Conservation (phyloP, 441 rosid genomes). For the Mallotus repandus region DNA sequence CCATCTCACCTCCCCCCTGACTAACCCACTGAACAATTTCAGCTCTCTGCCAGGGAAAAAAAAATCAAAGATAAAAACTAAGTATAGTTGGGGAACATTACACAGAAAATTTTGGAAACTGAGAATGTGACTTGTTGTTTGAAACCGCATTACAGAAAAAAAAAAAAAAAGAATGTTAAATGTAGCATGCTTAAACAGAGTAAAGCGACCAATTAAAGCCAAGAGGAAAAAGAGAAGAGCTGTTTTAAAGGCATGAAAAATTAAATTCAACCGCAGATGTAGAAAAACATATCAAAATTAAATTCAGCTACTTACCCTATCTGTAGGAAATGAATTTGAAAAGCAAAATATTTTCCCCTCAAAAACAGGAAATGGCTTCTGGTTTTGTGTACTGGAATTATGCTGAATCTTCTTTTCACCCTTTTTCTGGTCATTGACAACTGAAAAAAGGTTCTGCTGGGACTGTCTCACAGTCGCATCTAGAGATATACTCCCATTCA, state of each 20-base stretch:
- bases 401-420: conserved; percentile 37
- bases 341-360: conserved; percentile 74
- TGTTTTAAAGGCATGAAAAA: neutral
- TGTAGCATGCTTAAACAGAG: neutral
- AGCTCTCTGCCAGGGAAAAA: conserved; percentile 56
- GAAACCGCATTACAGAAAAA: neutral
- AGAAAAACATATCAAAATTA: conserved; percentile 1
- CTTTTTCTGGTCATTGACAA: conserved; percentile 35
- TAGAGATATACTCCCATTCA: conserved; percentile 30
- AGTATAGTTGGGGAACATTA: neutral
- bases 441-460: conserved; percentile 33
- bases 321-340: conserved; percentile 76
- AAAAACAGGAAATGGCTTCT: conserved; percentile 53
- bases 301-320: conserved; percentile 58
- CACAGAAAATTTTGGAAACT: conserved; percentile 3
- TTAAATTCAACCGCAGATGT: neutral
- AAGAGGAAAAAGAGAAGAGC: neutral
- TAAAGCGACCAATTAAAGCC: conserved; percentile 3
- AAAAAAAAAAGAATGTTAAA: neutral
- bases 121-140: neutral
- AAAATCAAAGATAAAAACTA: neutral
- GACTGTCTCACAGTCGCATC: conserved; percentile 38
- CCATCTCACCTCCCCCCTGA: conserved; percentile 89
- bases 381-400: conserved; percentile 40
- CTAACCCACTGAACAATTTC: conserved; percentile 84